Evolutionary conservation across 108 stramenopile genomes (phyloP), one percentile per base, ranked within the genome.

Genomic region (Pelagomonas calceolata): DNA sequence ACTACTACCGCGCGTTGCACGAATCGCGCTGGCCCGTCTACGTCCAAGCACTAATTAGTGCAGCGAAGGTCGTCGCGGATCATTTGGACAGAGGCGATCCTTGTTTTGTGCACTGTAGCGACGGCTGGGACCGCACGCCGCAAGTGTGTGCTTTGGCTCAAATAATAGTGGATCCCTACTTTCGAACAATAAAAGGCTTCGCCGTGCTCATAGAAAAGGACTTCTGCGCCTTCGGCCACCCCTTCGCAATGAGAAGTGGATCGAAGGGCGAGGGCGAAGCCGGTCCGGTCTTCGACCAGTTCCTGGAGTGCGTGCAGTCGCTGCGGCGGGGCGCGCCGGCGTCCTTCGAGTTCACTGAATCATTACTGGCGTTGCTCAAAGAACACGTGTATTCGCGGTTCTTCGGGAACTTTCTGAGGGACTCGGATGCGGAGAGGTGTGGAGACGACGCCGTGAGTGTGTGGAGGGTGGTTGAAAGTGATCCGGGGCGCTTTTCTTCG

Each of bases 61-160:
- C 95, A 4, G 77, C 94, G 17, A 92, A 89, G 87, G 87, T 87
- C 37, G 82, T 91, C 3, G 95, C 95, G 30, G 88, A 79, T 66
- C 88, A 89, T 79, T 84, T 92, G 36, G 90, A 88, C 39, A 84
- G 91, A 75, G 80, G 91, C 65, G 73, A 90, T 34, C 94, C 95
- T 4, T 88, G 98, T 0, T 80, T 99, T 37, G 79, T 99, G 34
- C 99, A 99, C 76, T 99, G 99, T 71, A 90, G 88, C 68, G 94
- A 98, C 75, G 99, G 99, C 29, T 99, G 97, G 95, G 99, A 99
- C 84, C 83, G 99, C 34, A 99, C 99, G 0, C 81, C 90, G 17
- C 99, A 99, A 84, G 91, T 96, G 0, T 73, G 84, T 10, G 87
- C 82, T 30, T 70, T 99, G 68, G 89, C 95, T 0, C 91, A 98